A percentile compares a stretch with the other conserved stretches of the same genome.
Evolutionary conservation across 2,329 filamentous ascomycete species (phyloP).

Genomic region (Hymenoscyphus occultus): DNA sequence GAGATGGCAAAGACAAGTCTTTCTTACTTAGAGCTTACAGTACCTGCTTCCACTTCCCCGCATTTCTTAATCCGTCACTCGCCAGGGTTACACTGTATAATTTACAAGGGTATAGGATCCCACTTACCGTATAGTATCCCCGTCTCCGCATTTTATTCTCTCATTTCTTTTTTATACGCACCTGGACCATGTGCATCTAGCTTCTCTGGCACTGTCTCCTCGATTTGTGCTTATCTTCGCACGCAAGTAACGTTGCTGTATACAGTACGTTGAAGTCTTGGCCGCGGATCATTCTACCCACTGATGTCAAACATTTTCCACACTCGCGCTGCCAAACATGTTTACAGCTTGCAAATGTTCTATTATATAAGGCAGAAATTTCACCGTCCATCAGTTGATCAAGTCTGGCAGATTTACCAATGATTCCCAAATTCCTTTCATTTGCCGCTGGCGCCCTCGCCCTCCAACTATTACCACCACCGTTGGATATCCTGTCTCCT

Average conservation of each 20-base stretch:
- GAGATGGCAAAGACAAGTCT: no score
- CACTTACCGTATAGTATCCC: background rate
- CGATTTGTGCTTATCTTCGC: background rate
- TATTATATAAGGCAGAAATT: no score
- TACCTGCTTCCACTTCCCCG: background rate
- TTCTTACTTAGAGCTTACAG: no score
- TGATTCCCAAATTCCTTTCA: background rate
- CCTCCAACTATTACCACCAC: background rate
- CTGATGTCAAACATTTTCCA: background rate
- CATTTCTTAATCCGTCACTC: background rate
- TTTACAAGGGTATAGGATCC: background rate
- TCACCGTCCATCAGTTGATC: background rate
- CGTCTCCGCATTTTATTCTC: background rate
- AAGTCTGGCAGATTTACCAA: background rate
- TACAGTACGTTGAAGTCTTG: background rate
- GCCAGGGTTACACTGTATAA: background rate
- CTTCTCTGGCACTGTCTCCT: background rate
- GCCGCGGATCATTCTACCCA: background rate
- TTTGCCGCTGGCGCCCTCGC: background rate
- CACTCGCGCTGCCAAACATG: background rate
- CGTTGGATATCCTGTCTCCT: background rate
- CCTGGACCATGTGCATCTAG: background rate
- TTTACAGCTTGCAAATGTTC: background rate
- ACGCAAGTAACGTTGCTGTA: slow-evolving; percentile 3
- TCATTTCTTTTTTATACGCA: background rate